Evolutionary conservation across 2,329 filamentous ascomycete species (phyloP).

Genomic region (Tolypocladium album): DNA sequence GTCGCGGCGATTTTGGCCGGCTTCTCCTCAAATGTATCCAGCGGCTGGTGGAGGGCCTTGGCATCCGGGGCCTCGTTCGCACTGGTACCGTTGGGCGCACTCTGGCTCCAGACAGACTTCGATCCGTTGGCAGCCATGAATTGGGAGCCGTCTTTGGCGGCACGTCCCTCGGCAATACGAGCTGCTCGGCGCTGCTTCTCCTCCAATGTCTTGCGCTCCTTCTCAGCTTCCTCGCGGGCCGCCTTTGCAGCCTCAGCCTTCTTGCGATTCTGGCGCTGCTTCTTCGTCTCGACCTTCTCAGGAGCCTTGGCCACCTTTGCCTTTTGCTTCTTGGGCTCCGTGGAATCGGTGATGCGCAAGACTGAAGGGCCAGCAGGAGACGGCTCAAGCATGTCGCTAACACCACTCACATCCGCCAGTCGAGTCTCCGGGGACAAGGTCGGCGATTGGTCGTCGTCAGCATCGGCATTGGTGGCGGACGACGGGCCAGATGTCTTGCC

Average conservation of each 20-base stretch:
- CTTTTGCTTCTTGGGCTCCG: constrained; percentile 52
- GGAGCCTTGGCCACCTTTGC: constrained; percentile 50
- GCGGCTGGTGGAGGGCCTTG: constrained; percentile 32
- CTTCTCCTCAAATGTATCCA: constrained; percentile 49
- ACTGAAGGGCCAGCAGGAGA: constrained; percentile 57
- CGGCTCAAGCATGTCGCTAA: constrained; percentile 88
- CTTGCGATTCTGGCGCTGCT: constrained; percentile 84
- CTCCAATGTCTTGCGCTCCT: constrained; percentile 61
- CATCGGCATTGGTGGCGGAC: constrained; percentile 63
- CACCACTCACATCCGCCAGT: constrained; percentile 52
- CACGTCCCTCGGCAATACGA: constrained; percentile 69
- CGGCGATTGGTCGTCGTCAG: constrained; percentile 70
- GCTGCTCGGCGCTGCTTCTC: constrained; percentile 79
- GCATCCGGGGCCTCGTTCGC: constrained; percentile 17
- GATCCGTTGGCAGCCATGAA: constrained; percentile 36
- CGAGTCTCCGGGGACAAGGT: constrained; percentile 51
- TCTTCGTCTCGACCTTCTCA: constrained; percentile 75
- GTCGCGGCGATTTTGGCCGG: constrained; percentile 19
- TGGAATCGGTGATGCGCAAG: constrained; percentile 59
- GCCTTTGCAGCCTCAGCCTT: constrained; percentile 76
- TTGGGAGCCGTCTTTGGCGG: constrained; percentile 68
- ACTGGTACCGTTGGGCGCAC: constrained; percentile 19
- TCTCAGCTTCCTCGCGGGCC: constrained; percentile 66
- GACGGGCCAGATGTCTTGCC: constrained; percentile 44
- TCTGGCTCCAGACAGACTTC: constrained; percentile 33